Percentiles rank a stretch among this genome's conserved stretches.
phyloP scores from a whole-genome alignment of 2,329 filamentous ascomycete genomes.

The Hyphodiscus sp. region DNA sequence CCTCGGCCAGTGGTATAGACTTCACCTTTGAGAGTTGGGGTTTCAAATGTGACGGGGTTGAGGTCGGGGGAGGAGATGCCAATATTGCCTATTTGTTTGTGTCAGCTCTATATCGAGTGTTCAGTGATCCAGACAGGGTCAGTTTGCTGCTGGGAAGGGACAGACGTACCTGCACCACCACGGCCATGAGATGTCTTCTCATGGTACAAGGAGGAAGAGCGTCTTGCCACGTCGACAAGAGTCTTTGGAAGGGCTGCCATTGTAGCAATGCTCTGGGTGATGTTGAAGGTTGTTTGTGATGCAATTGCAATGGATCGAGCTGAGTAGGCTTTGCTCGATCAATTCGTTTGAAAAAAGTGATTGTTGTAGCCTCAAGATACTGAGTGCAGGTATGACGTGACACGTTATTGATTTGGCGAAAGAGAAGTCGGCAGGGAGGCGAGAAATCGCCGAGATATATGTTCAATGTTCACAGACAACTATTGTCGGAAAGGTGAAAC shows the following conservation, averaged over 20 bases:
- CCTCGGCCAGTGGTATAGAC: conserved; percentile 86
- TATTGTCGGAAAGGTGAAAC: too few relatives aligned
- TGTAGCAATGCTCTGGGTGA: not conserved
- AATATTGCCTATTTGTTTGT: conserved; percentile 50
- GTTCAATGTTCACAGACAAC: too few relatives aligned
- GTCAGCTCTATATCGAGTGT: not conserved
- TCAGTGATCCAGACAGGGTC: not conserved
- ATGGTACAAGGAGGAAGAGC: conserved; percentile 16
- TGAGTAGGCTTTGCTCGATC: not conserved
- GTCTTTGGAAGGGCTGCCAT: conserved; percentile 21
- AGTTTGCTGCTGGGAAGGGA: conserved; percentile 1
- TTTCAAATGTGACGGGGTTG: conserved; percentile 62
- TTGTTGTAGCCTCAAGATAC: not conserved
- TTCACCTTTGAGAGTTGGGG: conserved; percentile 75
- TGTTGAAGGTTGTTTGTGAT: not conserved
- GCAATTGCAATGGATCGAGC: not conserved
- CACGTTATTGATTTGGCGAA: too few relatives aligned
- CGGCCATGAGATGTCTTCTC: conserved; percentile 56
- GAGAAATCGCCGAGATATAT: too few relatives aligned
- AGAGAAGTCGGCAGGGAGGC: too few relatives aligned
- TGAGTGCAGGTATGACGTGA: not conserved
- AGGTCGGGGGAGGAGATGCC: conserved; percentile 43
- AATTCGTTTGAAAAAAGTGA: not conserved
- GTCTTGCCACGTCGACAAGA: conserved; percentile 15
- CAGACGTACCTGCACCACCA: conserved; percentile 59